Conservation (phyloP, 75 land plant species). For the Cupressus sempervirens region DNA sequence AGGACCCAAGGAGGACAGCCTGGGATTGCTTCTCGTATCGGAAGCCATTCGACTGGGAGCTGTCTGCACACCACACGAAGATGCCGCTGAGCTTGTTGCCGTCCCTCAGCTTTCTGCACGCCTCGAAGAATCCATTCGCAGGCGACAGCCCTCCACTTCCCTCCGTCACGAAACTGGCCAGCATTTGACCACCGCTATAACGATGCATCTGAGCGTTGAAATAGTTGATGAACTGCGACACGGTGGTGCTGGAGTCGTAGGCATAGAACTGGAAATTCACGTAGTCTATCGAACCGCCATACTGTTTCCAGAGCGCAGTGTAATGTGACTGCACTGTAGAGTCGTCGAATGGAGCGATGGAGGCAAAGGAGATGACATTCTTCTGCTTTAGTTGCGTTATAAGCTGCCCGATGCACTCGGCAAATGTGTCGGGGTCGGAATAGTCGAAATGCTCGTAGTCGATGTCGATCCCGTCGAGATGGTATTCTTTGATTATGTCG, state of each 20-base stretch:
- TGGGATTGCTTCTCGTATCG: too few species aligned
- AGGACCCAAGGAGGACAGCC: too few species aligned
- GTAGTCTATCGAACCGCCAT: conserved; percentile 19
- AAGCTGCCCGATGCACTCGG: conserved; percentile 27
- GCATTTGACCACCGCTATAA: conserved; percentile 3
- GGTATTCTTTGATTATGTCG: conserved; percentile 21
- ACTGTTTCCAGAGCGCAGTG: background rate
- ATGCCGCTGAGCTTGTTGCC: too few species aligned
- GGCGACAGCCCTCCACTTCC: too few species aligned
- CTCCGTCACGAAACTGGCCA: too few species aligned
- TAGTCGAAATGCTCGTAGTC: conserved; percentile 32
- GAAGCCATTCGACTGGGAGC: too few species aligned
- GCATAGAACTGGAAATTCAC: conserved; percentile 47
- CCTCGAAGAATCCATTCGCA: too few species aligned
- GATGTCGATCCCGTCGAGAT: conserved; percentile 37
- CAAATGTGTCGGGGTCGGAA: conserved; percentile 15
- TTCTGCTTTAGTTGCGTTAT: conserved; percentile 18
- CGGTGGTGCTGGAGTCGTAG: conserved; percentile 14
- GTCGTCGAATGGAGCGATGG: too few species aligned
- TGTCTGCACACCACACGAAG: too few species aligned
- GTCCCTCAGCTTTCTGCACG: too few species aligned
- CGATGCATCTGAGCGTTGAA: conserved; percentile 19
- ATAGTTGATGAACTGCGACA: conserved; percentile 18
- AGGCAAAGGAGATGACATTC: background rate
- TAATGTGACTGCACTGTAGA: too few species aligned